phyloP scores from a whole-genome alignment of 768 basidiomycete genomes.

The Mycena indigotica region DNA sequence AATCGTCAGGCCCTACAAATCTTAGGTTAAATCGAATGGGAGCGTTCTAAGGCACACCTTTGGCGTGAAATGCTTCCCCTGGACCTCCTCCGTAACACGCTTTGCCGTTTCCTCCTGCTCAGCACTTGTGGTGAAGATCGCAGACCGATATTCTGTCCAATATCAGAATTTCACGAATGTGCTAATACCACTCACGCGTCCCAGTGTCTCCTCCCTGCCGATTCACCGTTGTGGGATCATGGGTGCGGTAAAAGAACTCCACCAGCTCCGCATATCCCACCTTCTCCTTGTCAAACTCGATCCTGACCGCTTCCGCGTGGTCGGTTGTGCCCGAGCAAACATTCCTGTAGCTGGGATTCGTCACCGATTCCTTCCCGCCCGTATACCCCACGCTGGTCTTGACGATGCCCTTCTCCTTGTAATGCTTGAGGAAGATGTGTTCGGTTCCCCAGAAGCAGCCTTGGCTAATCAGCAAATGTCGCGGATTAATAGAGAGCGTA shows the following conservation, averaged over 20 bases:
- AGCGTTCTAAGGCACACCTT: conserved; percentile 37
- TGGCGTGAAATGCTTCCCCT: conserved; percentile 64
- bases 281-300: conserved; percentile 65
- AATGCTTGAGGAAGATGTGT: conserved; percentile 63
- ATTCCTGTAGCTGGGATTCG: conserved; percentile 53
- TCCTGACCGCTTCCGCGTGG: conserved; percentile 71
- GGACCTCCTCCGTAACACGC: conserved; percentile 66
- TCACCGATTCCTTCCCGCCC: conserved; percentile 45
- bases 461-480: no score
- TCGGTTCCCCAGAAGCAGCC: conserved; percentile 71
- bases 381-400: conserved; percentile 63
- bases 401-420: conserved; percentile 55
- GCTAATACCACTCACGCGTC: conserved; percentile 48
- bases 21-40: no score
- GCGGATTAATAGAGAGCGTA: not conserved
- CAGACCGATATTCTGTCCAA: conserved; percentile 69
- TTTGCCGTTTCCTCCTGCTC: conserved; percentile 64
- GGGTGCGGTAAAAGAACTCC: conserved; percentile 78
- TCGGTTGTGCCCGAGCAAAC: conserved; percentile 69
- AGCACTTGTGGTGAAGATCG: conserved; percentile 65
- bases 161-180: not conserved
- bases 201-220: conserved; percentile 64
- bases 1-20: conserved; percentile 50
- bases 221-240: conserved; percentile 72
- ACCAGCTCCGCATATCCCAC: conserved; percentile 76